Evolutionary conservation across 148 eudicot species (phyloP), one percentile per base, ranked within the genome.

Genomic region (Rhododendron williamsianum): DNA sequence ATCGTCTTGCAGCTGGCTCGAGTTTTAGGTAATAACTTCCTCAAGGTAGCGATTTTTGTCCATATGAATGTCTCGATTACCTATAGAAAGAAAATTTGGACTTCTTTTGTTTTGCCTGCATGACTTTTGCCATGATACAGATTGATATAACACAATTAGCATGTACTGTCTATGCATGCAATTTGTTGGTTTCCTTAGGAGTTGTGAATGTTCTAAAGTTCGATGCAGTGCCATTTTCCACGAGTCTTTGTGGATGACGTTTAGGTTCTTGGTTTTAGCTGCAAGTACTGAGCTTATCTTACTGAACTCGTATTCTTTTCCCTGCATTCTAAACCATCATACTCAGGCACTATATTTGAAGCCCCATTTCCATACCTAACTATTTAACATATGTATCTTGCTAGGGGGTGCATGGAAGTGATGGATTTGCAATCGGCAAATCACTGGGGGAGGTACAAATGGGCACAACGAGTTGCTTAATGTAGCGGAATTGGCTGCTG

Each of bases 401-500:
- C 85, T 84, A 95, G 98, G 87, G 86, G 81, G 77, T 83, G 33
- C 89, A 90, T 84, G 98, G 95, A 91, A 85, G 86, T 49, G 96
- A 92, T 92, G 98, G 92, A 51, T 95, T 97, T 87, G 91, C 93
- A 16, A 84, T 95, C 46, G 90, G 94, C 87, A 95, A 93, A 90
- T 89, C 98, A 49, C 52, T 93, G 91, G 91, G 30, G 76, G 98
- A 97, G 91, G 86, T 91, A 74, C 91, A 88, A 87, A 87, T 73
- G 87, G 91, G 56, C 96, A 93, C 86, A 94, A 86, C 80, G 95
- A 90, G 85, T 86, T 97, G 91, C 91, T 97, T 45, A 95, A 92
- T 91, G 98, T 92, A 90, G 94, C 93, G 45, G 95, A 95, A 80
- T 80, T 97, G 87, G 99, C 98, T 7, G 98, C 98, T 36, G 96